Base-by-base conservation (phyloP, 371 early-diverging fungal species). In the Dinochytrium kinnereticum region DNA sequence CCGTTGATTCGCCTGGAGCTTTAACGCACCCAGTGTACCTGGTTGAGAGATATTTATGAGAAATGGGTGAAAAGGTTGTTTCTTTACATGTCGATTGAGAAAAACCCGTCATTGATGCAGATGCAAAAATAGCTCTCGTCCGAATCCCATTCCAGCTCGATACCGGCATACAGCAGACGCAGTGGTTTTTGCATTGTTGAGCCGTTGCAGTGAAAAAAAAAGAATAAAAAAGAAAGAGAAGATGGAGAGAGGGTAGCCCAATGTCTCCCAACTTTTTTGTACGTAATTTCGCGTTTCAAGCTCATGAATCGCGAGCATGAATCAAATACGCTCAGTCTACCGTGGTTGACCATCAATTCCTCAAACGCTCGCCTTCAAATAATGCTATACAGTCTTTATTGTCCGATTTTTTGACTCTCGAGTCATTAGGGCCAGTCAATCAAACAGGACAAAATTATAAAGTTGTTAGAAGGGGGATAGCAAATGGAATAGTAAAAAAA, bases 21-120 rank as follows among this genome's bases (percentile, higher is more conserved):
- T n/a, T 51, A 28, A 24, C 15, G 33, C 33, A 17, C 1, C 53
- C 53, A 17, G 44, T 30, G 44, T n/a, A 38, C 2, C 36, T 39
- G n/a, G n/a, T n/a, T n/a, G 44, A 7, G 28, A 44, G 24, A 7
- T 26, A 30, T 59, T 51, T 50, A 87, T n/a, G 55, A 53, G 26
- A 5, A 5, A 53, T 15, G 5, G 24, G 26, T 53, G 13, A 44
- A 53, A 7, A 53, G 26, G 26, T 21, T 53, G 5, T 28, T 36
- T 17, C 7, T n/a, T n/a, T n/a, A 34, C 61, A 24, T 37, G 53
- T 88, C 88, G 19, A 83, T 83, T 30, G 81, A 76, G 50, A 86
- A 90, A 69, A 82, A 81, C n/a, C 89, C 91, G 76, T 90, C 89
- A 65, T 90, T 87, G 0, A 86, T 82, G 19, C 86, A 88, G 38